A percentile compares a stretch with the other conserved stretches of the same genome.
phyloP scores from a whole-genome alignment of 495 filamentous ascomycete species.

The Penicillium nucicola region DNA sequence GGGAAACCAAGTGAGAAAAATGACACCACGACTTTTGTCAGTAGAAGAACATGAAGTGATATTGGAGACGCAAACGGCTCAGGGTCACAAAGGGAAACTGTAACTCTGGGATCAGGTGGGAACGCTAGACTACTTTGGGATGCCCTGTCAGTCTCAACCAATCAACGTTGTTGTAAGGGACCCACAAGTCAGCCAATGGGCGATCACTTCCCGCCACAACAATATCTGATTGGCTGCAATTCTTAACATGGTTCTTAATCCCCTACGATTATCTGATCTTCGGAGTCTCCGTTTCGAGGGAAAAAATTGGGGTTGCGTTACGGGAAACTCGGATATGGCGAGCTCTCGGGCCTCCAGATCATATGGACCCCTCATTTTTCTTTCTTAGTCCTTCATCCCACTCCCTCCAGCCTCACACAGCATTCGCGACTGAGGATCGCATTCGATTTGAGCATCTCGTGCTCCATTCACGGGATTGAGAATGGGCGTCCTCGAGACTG shows the following conservation, averaged over 20 bases:
- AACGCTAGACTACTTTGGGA: background rate
- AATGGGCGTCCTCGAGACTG: constrained; percentile 1
- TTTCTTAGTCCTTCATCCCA: background rate
- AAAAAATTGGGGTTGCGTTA: constrained; percentile 1
- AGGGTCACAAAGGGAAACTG: background rate
- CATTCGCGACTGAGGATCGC: background rate
- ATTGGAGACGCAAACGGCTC: constrained; percentile 1
- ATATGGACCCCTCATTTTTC: background rate
- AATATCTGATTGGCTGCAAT: background rate
- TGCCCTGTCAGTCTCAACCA: too few species aligned
- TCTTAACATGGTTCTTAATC: background rate
- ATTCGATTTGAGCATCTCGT: background rate
- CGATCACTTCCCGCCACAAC: background rate
- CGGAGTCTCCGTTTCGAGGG: background rate
- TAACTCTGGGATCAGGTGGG: background rate
- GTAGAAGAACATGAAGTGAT: background rate
- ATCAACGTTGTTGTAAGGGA: too few species aligned
- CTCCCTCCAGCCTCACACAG: background rate
- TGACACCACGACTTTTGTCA: background rate
- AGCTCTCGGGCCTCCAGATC: background rate
- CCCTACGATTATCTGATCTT: constrained; percentile 4
- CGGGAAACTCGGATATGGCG: background rate
- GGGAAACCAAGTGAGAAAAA: background rate
- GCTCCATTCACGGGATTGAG: background rate
- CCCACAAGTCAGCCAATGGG: background rate